These are phyloP conservation scores for Carex cristatella DNA, from an alignment of 176 grass and related monocot species.

Conservation along the genomic window DNA sequence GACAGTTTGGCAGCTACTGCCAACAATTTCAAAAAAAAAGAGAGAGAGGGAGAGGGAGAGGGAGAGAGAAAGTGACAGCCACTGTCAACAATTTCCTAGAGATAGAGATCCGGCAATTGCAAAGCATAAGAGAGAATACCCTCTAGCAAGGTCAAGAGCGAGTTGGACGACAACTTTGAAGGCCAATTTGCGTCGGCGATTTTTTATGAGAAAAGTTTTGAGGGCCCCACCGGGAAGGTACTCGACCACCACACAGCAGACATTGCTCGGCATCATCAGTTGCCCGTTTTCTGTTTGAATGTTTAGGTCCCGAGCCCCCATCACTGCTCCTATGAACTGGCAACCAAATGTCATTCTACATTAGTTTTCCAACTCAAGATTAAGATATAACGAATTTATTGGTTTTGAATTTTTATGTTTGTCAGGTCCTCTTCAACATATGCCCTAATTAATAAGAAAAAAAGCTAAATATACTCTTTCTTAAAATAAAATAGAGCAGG, in stretches of 20 bases:
- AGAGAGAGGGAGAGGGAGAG: neutral
- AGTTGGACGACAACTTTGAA: slow-evolving; percentile 94
- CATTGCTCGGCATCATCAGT: slow-evolving; percentile 84
- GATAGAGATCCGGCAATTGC: neutral
- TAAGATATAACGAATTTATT: slow-evolving; percentile 20
- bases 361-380: slow-evolving; percentile 25
- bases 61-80: neutral
- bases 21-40: no score
- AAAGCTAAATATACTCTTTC: neutral
- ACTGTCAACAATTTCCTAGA: neutral
- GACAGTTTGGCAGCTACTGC: no score
- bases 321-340: slow-evolving; percentile 95
- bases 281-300: slow-evolving; percentile 88
- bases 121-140: slow-evolving; percentile 43
- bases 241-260: slow-evolving; percentile 89
- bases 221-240: slow-evolving; percentile 93
- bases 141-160: slow-evolving; percentile 83
- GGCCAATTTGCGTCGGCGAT: slow-evolving; percentile 87
- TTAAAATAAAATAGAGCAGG: neutral
- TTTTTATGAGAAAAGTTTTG: slow-evolving; percentile 99
- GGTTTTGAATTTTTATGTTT: neutral
- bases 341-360: slow-evolving; percentile 19
- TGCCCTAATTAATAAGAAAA: neutral
- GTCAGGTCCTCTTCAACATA: neutral
- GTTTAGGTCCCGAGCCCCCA: slow-evolving; percentile 88